Evolutionary conservation across 2,329 filamentous ascomycete genomes (phyloP), one percentile per base, ranked within the genome.

Genomic region (Xylariaceae sp.): DNA sequence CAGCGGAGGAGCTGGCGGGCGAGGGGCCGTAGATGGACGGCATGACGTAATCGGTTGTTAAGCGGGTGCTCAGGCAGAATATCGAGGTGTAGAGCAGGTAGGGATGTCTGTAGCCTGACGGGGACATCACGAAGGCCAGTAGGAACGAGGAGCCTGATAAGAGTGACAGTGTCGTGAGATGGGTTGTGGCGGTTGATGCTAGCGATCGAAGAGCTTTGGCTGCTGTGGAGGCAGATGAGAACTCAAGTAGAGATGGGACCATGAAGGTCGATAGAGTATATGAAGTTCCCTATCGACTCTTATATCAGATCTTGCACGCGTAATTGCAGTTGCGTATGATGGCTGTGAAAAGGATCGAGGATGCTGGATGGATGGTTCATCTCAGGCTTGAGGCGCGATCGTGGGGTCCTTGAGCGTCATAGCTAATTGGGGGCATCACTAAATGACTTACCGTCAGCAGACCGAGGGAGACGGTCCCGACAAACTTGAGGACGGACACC

Each of bases 11-110:
- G 64, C 71, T 54, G 54, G 63, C 58, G 9, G 64, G 57, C 40
- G 65, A 57, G 22, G 57, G 47, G 22, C 65, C 61, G 57, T 72
- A 70, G 56, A 78, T 63, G 55, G 71, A 71, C 1, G 79, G 76
- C 15, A 78, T 71, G 39, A 83, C 64, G 21, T 71, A 68, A 52
- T 79, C 77, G 40, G 75, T 76, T 43, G 75, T 76, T 42, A 81
- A 74, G 19, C 79, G 78, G 42, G 88, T 83, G 37, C 88, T 74
- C 37, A 79, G 76, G 41, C 85, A 81, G 53, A 91, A 79, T 22
- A 90, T 72, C 2, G 85, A 84, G 13, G 89, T 90, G 84, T 94
- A 96, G 55, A 96, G 72, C 22, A 96, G 84, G 69, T 96, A 97
- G 0, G 92, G 92, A 69, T 97, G 92, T 68, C 87, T 85, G 62